Conservation (phyloP, 768 basidiomycete genomes). For the Lactifluus pinguis region DNA sequence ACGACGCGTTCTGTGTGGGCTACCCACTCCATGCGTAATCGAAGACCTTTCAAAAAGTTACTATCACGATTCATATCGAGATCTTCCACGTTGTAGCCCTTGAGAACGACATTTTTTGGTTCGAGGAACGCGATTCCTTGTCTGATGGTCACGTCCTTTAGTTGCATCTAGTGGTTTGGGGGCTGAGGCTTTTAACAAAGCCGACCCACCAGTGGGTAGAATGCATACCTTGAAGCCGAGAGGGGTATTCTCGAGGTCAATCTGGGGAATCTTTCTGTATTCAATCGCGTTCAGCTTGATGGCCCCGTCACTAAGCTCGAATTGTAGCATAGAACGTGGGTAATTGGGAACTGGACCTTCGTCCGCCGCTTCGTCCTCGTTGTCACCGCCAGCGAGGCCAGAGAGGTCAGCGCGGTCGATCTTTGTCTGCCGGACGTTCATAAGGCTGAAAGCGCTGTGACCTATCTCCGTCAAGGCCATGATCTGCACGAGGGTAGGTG, state of each 20-base stretch:
- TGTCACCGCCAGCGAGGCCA: slow-evolving; percentile 39
- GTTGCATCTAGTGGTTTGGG: slow-evolving; percentile 41
- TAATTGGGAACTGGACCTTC: slow-evolving; percentile 77
- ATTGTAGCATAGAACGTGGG: slow-evolving; percentile 66
- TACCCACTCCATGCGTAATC: slow-evolving; percentile 54
- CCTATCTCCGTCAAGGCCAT: slow-evolving; percentile 75
- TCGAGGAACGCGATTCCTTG: slow-evolving; percentile 72
- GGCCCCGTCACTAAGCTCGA: slow-evolving; percentile 74
- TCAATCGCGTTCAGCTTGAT: slow-evolving; percentile 68
- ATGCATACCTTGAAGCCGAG: slow-evolving; percentile 70
- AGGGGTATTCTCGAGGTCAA: slow-evolving; percentile 67
- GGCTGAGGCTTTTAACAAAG: neutral
- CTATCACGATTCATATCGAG: slow-evolving; percentile 47
- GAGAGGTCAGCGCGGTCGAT: slow-evolving; percentile 46
- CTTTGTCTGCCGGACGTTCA: slow-evolving; percentile 58
- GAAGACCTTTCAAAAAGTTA: slow-evolving; percentile 55
- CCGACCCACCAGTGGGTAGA: neutral
- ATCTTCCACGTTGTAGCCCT: slow-evolving; percentile 57
- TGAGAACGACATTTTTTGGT: slow-evolving; percentile 50
- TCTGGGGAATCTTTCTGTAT: slow-evolving; percentile 51
- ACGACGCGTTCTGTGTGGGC: neutral
- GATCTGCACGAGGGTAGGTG: slow-evolving; percentile 68
- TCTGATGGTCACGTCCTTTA: slow-evolving; percentile 60
- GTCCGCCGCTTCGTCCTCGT: slow-evolving; percentile 46
- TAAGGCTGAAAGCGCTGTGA: slow-evolving; percentile 70